Evolutionary conservation across 257 asterid species (phyloP).

Genomic region (Solanum rostratum): DNA sequence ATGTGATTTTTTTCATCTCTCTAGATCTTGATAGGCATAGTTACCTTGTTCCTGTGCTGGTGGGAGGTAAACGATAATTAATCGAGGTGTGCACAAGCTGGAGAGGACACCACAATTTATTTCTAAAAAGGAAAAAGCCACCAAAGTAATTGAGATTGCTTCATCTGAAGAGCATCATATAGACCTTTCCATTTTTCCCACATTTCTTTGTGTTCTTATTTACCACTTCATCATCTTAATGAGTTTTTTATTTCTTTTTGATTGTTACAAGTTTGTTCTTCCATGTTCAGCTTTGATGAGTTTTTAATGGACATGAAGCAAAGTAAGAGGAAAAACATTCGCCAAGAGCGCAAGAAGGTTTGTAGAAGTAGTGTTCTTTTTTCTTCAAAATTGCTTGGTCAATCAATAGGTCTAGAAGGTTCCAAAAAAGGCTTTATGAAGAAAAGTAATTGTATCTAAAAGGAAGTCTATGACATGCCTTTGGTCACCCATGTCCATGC

Average conservation of each 20-base stretch:
- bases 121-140: background rate
- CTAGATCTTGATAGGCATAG: background rate
- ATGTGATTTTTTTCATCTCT: background rate
- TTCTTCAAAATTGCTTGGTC: background rate
- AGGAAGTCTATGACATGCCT: background rate
- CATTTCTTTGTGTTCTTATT: background rate
- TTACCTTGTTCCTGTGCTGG: background rate
- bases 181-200: background rate
- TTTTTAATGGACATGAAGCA: slow-evolving; percentile 98
- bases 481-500: background rate
- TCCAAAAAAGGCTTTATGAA: background rate
- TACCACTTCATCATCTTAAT: background rate
- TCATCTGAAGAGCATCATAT: background rate
- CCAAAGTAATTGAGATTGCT: background rate
- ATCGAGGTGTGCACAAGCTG: background rate
- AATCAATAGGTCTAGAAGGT: background rate
- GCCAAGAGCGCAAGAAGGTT: slow-evolving; percentile 98
- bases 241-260: background rate
- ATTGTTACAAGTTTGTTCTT: background rate
- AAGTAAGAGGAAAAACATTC: slow-evolving; percentile 86
- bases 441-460: background rate
- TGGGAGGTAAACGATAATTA: background rate
- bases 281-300: slow-evolving; percentile 68
- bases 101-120: background rate
- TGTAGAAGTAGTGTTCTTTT: slow-evolving; percentile 2